Evolutionary conservation across 352 stramenopile genomes (phyloP).

Genomic region (Salisapilia sapeloensis): DNA sequence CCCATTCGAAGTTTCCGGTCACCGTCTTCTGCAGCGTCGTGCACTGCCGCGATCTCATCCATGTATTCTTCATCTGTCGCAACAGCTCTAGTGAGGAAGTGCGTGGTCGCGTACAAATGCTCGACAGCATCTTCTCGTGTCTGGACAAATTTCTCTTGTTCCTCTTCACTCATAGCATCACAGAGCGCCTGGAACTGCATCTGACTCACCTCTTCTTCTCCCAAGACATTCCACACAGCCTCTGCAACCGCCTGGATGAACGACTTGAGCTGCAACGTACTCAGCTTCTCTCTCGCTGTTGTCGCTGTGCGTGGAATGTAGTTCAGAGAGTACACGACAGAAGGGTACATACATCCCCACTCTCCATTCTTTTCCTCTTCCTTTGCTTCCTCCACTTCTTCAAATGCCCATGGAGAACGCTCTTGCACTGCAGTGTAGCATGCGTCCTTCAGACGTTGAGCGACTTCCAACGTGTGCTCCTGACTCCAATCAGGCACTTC

Average conservation of each 20-base stretch:
- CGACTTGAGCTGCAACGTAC: slow-evolving; percentile 73
- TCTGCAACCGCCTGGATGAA: slow-evolving; percentile 65
- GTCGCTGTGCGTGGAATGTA: slow-evolving; percentile 29
- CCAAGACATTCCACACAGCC: slow-evolving; percentile 40
- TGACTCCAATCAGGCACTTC: slow-evolving; percentile 41
- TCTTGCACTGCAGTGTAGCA: slow-evolving; percentile 23
- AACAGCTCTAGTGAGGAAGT: slow-evolving; percentile 39
- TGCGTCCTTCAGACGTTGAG: slow-evolving; percentile 18
- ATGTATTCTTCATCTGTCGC: slow-evolving; percentile 29
- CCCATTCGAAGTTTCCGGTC: slow-evolving; percentile 28
- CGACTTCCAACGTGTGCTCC: slow-evolving; percentile 22
- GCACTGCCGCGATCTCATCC: slow-evolving; percentile 26
- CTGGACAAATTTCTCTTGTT: slow-evolving; percentile 4
- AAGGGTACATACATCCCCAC: slow-evolving; percentile 57
- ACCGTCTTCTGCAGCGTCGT: slow-evolving; percentile 32
- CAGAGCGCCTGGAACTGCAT: slow-evolving; percentile 66
- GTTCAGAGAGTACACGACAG: slow-evolving; percentile 46
- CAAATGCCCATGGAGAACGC: slow-evolving; percentile 48
- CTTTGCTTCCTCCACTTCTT: slow-evolving; percentile 2
- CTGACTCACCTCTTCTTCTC: slow-evolving; percentile 28
- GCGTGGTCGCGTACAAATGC: slow-evolving; percentile 45
- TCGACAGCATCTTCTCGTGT: slow-evolving; percentile 11
- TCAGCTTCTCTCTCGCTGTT: slow-evolving; percentile 39
- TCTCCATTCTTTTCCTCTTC: slow-evolving; percentile 4
- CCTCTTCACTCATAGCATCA: slow-evolving; percentile 16